A percentile compares a stretch with the other conserved stretches of the same genome.
Evolutionary conservation across 78 protist species (phyloP).

Genomic region (Mantamonas sphyraenae): DNA sequence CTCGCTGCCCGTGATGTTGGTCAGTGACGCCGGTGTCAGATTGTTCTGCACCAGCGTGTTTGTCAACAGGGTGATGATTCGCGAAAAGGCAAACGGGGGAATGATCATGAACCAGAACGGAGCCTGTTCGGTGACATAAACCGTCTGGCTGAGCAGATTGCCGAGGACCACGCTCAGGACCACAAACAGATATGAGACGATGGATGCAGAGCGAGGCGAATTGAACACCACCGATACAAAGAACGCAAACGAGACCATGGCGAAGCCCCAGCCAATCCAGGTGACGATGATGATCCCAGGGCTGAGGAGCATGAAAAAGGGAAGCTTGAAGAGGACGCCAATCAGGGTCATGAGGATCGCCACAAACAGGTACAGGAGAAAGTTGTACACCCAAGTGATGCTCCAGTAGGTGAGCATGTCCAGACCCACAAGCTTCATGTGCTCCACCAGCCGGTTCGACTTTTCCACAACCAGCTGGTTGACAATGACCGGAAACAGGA

Average conservation of each 20-base stretch:
- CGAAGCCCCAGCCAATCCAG: not conserved
- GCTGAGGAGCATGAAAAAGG: not conserved
- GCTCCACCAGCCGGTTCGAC: not conserved
- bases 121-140: not conserved
- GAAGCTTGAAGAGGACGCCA: not conserved
- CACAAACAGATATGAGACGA: not conserved
- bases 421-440: conserved; percentile 8
- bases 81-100: not conserved
- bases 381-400: not conserved
- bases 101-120: not conserved
- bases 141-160: not conserved
- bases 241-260: not conserved
- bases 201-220: not conserved
- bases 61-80: not conserved
- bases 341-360: not conserved
- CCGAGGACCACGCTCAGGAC: not conserved
- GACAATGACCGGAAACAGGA: not conserved
- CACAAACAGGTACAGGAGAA: not conserved
- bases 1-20: too few relatives aligned
- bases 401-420: not conserved
- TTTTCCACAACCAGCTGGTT: not conserved
- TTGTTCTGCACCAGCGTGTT: too few relatives aligned
- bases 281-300: not conserved
- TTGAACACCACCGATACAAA: not conserved
- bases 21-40: too few relatives aligned